phyloP scores from a whole-genome alignment of 2,329 filamentous ascomycete species.

The Chaetomiaceae sp. region DNA sequence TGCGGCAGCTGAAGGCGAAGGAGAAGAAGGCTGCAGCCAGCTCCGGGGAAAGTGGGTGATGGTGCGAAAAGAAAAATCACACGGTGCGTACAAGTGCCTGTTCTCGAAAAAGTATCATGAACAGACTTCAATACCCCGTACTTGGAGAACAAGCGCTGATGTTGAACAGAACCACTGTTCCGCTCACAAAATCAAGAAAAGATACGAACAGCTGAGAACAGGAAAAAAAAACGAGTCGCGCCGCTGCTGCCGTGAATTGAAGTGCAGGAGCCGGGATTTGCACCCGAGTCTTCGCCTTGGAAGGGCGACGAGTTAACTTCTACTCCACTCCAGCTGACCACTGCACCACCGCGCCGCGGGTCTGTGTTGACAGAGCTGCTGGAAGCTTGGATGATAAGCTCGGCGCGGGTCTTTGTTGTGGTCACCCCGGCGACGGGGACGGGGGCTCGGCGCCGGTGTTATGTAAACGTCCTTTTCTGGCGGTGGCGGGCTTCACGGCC shows the following conservation, averaged over 20 bases:
- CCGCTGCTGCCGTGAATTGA: not conserved
- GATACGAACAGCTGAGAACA: not conserved
- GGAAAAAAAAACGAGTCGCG: not conserved
- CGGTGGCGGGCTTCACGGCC: too few relatives aligned
- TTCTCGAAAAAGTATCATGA: too few relatives aligned
- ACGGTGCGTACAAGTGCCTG: too few relatives aligned
- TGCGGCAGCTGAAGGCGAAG: slow-evolving; percentile 29
- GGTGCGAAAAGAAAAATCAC: not conserved
- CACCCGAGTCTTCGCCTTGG: slow-evolving; percentile 25
- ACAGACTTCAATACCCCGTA: too few relatives aligned
- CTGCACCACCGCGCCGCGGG: not conserved
- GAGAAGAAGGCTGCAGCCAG: slow-evolving; percentile 22
- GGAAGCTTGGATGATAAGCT: not conserved
- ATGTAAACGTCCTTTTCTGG: too few relatives aligned
- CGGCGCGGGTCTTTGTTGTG: not conserved
- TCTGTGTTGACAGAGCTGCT: not conserved
- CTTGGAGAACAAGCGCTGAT: too few relatives aligned
- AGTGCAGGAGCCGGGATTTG: slow-evolving; percentile 26
- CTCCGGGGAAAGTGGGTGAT: not conserved
- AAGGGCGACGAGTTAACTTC: slow-evolving; percentile 25
- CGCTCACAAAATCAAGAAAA: not conserved
- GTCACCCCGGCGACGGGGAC: not conserved
- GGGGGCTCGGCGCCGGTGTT: too few relatives aligned
- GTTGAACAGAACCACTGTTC: too few relatives aligned
- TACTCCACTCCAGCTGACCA: slow-evolving; percentile 20